Evolutionary conservation across 257 asterid species (phyloP).

Genomic region (Solanum lycopersicoides): DNA sequence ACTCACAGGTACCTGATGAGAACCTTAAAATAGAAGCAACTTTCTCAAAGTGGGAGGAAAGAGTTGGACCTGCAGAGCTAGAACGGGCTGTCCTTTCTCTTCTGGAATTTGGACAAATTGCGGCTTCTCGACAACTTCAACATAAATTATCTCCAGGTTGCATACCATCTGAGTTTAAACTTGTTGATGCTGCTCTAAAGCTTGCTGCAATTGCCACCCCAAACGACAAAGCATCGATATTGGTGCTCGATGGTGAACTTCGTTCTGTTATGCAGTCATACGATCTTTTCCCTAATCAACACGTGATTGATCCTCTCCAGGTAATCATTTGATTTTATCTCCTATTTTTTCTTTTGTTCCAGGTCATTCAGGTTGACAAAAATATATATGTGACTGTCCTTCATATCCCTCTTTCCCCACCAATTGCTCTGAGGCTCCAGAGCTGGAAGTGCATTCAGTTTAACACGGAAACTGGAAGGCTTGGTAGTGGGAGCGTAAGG

Average conservation of each 20-base stretch:
- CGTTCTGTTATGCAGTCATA: constrained; percentile 38
- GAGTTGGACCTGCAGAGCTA: constrained; percentile 81
- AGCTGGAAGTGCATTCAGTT: neutral
- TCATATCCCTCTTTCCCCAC: neutral
- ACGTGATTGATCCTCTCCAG: constrained; percentile 73
- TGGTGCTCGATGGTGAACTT: constrained; percentile 53
- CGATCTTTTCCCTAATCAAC: constrained; percentile 38
- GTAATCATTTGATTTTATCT: constrained; percentile 20
- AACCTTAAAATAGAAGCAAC: constrained; percentile 58
- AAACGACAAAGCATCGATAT: constrained; percentile 28
- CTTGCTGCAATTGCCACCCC: constrained; percentile 82
- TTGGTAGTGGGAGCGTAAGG: neutral
- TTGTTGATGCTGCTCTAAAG: constrained; percentile 70
- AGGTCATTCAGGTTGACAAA: neutral
- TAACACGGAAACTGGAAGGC: neutral
- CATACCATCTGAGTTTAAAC: constrained; percentile 59
- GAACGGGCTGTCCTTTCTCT: constrained; percentile 93
- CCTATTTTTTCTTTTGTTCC: neutral
- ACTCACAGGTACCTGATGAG: constrained; percentile 51
- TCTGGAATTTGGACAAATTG: constrained; percentile 85
- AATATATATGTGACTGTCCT: neutral
- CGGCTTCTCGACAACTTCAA: constrained; percentile 91
- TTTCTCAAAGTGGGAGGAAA: constrained; percentile 85
- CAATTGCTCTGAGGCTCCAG: neutral
- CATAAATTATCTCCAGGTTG: constrained; percentile 76